These are phyloP conservation scores for Nigrospora oryzae DNA, from an alignment of 2,329 filamentous ascomycete genomes.

Conservation along the genomic window DNA sequence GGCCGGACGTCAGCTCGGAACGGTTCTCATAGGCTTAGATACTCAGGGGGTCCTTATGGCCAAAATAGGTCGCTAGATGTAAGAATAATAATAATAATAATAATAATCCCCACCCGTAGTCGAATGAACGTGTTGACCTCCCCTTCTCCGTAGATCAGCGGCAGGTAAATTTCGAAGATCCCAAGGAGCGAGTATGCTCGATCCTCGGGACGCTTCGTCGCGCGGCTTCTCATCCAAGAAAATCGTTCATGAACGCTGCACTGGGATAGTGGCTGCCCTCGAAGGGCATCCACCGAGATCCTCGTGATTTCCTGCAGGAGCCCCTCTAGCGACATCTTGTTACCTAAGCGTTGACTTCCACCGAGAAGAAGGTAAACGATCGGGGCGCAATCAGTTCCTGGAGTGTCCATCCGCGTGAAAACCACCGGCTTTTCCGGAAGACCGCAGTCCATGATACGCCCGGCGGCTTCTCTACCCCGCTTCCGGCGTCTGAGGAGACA, in stretches of 20 bases:
- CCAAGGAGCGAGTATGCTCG: neutral
- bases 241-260: neutral
- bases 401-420: neutral
- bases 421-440: neutral
- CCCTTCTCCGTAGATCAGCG: neutral
- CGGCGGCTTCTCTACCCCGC: neutral
- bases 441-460: neutral
- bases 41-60: too few relatives aligned
- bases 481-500: neutral
- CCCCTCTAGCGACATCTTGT: neutral
- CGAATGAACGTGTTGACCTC: neutral
- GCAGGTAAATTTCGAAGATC: neutral
- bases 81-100: too few relatives aligned
- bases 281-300: neutral
- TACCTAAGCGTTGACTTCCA: neutral
- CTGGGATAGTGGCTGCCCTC: neutral
- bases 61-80: too few relatives aligned
- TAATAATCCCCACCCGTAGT: slow-evolving; percentile 7
- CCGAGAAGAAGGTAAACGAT: neutral
- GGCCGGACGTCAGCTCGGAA: too few relatives aligned
- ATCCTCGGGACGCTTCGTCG: neutral
- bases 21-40: too few relatives aligned
- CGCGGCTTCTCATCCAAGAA: neutral
- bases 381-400: neutral
- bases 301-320: neutral